Base-by-base conservation (phyloP, 2,329 filamentous ascomycete species). In the Keithomyces neogunnii region DNA sequence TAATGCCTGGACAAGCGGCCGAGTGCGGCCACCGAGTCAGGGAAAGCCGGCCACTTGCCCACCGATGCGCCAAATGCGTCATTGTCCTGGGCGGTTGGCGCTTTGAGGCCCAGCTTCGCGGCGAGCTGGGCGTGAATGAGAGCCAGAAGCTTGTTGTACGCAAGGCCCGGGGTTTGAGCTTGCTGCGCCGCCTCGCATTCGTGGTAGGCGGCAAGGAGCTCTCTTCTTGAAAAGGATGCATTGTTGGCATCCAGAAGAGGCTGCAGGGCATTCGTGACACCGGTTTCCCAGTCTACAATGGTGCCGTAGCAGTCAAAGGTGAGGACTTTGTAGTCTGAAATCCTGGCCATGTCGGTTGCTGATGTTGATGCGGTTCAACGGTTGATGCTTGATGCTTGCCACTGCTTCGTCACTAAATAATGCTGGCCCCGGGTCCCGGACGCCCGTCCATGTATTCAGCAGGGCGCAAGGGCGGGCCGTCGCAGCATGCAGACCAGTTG, bases 231-330 rank as follows among this genome's bases (percentile, higher is more conserved):
- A 35, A 67, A 56, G 33, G 68, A 58, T 48, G 32, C 42, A 10
- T 29, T 31, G 33, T 45, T 42, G 26, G 28, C 32, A 6, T 31
- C 33, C 3, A 51, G 43, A 11, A 80, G 61, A 0, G 78, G 73
- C 29, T 66, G 59, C 1, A 89, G 73, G 3, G 77, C 73, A 2
- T 66, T 57, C 48, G 77, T 66, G 51, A 89, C 77, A 53, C 85
- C 85, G n/a, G 70, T 64, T 64, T 89, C 84, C 86, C 85, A 89
- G 71, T 91, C 85, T 54, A 91, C 80, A 3, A 91, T 76, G 0
- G 88, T 92, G 65, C 87, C 86, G 66, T 88, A 91, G 71, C 86
- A 82, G 68, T 92, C 87, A 68, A 91, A 89, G 60, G 81, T 83
- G 47, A 89, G 78, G 53, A 45, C 48, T 42, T 35, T 44, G 40